Conservation (phyloP, 306 rosid species). For the Quercus ilex region DNA sequence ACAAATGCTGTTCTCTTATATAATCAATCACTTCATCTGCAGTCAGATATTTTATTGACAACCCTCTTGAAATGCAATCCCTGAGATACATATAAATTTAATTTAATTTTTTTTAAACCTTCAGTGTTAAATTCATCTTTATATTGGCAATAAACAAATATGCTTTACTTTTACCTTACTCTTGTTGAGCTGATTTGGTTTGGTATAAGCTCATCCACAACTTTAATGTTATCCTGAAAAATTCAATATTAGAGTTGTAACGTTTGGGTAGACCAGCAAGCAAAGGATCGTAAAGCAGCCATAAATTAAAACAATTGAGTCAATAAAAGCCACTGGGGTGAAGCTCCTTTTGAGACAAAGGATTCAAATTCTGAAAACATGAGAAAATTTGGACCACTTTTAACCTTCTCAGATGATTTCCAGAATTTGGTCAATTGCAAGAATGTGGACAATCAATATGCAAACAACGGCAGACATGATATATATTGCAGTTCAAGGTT, state of each 20-base stretch:
- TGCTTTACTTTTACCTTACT: conserved; percentile 46
- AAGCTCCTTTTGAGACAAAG: not conserved
- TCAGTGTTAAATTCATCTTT: not conserved
- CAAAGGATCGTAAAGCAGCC: not conserved
- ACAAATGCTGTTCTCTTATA: conserved; percentile 48
- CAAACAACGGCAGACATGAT: not conserved
- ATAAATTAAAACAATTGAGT: not conserved
- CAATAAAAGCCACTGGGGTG: not conserved
- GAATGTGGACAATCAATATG: not conserved
- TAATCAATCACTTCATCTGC: conserved; percentile 76
- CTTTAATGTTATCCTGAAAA: conserved; percentile 64
- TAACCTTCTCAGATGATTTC: not conserved
- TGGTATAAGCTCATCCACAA: conserved; percentile 72
- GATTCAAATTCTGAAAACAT: not conserved
- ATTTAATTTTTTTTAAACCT: not conserved
- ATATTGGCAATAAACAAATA: not conserved
- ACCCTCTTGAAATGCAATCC: conserved; percentile 83
- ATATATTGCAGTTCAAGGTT: not conserved
- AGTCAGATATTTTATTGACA: conserved; percentile 76
- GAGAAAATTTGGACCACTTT: not conserved
- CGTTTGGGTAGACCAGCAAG: not conserved
- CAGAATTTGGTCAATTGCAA: not conserved
- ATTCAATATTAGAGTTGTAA: conserved; percentile 1
- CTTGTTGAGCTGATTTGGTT: conserved; percentile 88
- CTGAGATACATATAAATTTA: conserved; percentile 29